Evolutionary conservation across 2,329 filamentous ascomycete species (phyloP).

Genomic region (Bipolaris zeicola): DNA sequence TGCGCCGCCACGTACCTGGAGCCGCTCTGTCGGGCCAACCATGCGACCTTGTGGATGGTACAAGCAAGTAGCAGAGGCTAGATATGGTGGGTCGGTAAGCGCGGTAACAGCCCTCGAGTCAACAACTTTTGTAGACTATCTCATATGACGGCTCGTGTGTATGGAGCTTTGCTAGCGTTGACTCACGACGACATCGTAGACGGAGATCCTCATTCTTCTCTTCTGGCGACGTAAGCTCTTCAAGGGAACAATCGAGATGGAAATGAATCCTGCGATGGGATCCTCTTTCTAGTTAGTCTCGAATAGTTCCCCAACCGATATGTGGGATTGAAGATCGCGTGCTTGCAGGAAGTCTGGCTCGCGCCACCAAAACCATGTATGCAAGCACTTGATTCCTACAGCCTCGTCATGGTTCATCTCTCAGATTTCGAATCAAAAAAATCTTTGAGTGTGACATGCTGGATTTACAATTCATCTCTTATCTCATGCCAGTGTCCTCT

Average conservation of each 20-base stretch:
- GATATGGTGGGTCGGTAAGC: slow-evolving; percentile 1
- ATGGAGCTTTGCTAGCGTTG: neutral
- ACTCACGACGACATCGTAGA: neutral
- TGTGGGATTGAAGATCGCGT: neutral
- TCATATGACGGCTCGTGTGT: neutral
- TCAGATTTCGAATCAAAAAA: too few species aligned
- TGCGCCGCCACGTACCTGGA: slow-evolving; percentile 20
- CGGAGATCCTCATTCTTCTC: neutral
- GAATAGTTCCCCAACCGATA: neutral
- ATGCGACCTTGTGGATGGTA: neutral
- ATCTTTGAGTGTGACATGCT: neutral
- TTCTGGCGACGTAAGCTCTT: neutral
- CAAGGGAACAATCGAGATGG: neutral
- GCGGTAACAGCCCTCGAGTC: slow-evolving; percentile 1
- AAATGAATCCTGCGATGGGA: neutral
- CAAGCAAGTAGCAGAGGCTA: neutral
- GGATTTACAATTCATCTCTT: neutral
- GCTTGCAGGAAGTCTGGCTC: too few species aligned
- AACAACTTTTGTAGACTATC: neutral
- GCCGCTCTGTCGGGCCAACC: slow-evolving; percentile 7
- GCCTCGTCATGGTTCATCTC: neutral
- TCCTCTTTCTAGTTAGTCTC: neutral
- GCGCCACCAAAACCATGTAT: too few species aligned
- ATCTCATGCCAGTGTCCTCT: neutral
- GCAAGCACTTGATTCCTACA: too few species aligned